Evolutionary conservation across 805 yeast species (phyloP).

Genomic region (Ogataea methylovora): DNA sequence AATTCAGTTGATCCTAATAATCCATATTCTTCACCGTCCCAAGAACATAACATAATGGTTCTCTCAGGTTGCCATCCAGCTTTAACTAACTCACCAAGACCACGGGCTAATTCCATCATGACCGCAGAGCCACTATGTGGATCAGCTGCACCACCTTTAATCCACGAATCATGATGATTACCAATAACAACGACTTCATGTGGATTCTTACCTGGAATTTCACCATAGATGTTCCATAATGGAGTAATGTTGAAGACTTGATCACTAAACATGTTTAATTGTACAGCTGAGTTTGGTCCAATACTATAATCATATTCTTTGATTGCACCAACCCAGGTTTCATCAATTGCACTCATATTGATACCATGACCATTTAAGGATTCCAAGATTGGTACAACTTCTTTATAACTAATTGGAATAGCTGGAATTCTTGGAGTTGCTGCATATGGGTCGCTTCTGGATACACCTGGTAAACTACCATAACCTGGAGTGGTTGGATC

Average conservation of each 20-base stretch:
- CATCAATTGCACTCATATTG: conserved; percentile 16
- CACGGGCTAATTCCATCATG: conserved; percentile 48
- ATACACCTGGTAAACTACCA: conserved; percentile 38
- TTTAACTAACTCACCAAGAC: conserved; percentile 36
- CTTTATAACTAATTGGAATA: conserved; percentile 50
- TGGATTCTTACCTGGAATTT: conserved; percentile 37
- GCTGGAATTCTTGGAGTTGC: conserved; percentile 54
- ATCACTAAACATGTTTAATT: conserved; percentile 43
- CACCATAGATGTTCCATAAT: conserved; percentile 51
- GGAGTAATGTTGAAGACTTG: conserved; percentile 52
- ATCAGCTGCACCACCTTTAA: conserved; percentile 63
- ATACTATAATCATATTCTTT: conserved; percentile 12
- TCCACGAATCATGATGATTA: conserved; percentile 68
- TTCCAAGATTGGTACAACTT: conserved; percentile 48
- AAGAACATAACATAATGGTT: conserved; percentile 58
- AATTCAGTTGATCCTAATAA: conserved; percentile 61
- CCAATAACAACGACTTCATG: conserved; percentile 50
- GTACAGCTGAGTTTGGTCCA: conserved; percentile 16
- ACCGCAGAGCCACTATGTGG: conserved; percentile 61
- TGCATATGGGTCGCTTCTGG: conserved; percentile 33
- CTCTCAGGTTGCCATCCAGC: conserved; percentile 60
- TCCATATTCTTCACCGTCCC: conserved; percentile 69
- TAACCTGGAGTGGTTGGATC: conserved; percentile 65
- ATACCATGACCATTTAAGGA: conserved; percentile 48
- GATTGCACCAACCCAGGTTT: conserved; percentile 10